Percentiles rank a stretch among this genome's conserved stretches.
Evolutionary conservation across 2,329 filamentous ascomycete species (phyloP).

Genomic region (Phyllosticta citriasiana): DNA sequence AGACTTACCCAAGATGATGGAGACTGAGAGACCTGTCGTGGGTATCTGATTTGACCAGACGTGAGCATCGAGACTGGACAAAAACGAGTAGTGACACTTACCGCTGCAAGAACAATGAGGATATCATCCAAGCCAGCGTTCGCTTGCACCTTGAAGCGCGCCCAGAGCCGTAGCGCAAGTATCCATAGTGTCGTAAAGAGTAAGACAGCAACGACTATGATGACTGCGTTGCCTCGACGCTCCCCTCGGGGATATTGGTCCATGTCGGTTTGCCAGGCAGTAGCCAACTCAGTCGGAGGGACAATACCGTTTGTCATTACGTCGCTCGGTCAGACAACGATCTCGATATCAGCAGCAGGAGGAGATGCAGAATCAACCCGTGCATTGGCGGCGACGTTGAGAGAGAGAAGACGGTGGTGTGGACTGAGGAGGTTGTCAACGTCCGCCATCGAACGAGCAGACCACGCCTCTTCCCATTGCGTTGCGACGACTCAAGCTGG

Average conservation of each 20-base stretch:
- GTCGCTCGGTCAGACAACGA: not conserved
- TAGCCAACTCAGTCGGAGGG: not conserved
- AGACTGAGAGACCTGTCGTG: not conserved
- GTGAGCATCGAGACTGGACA: not conserved
- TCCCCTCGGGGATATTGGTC: not conserved
- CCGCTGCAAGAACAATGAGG: not conserved
- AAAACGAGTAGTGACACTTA: not conserved
- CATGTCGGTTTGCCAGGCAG: not conserved
- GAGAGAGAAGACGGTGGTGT: not conserved
- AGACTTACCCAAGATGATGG: not conserved
- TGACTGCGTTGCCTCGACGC: not conserved
- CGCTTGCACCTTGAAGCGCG: not conserved
- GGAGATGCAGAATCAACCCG: not conserved
- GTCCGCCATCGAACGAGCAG: not conserved
- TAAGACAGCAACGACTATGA: not conserved
- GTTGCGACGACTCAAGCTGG: not conserved
- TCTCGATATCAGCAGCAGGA: not conserved
- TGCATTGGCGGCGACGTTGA: not conserved
- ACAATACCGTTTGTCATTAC: not conserved
- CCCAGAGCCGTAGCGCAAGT: not conserved
- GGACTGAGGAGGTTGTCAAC: not conserved
- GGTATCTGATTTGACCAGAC: not conserved
- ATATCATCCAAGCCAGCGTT: conserved; percentile 4
- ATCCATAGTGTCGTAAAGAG: not conserved
- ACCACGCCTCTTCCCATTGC: not conserved